Conservation (phyloP, 176 grass and related monocot species). For the sorghum (Sorghum bicolor) region Sorghum_bicolor_NCBIv3 NC_012875.2:8156001-8156500, state of each 20-base stretch:
- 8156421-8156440: neutral
- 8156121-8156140: neutral
- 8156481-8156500: neutral
- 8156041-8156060: neutral
- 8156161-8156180: neutral
- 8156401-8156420: neutral
- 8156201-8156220: constrained; percentile 20
- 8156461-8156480: neutral
- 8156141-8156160: neutral
- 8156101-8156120: neutral
- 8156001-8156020: constrained; percentile 7
- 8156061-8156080: neutral
- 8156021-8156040: neutral
- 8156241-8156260: constrained; percentile 33
- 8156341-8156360: neutral
- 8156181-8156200: constrained; percentile 32
- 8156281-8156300: constrained; percentile 16
- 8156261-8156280: constrained; percentile 31
- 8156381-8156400: neutral
- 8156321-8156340: neutral
- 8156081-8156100: neutral
- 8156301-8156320: neutral
- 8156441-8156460: neutral
- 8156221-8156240: neutral
- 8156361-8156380: neutral